Conservation (phyloP, 1,284 basidiomycete genomes). For the Paramarasmius palmivorus region DNA sequence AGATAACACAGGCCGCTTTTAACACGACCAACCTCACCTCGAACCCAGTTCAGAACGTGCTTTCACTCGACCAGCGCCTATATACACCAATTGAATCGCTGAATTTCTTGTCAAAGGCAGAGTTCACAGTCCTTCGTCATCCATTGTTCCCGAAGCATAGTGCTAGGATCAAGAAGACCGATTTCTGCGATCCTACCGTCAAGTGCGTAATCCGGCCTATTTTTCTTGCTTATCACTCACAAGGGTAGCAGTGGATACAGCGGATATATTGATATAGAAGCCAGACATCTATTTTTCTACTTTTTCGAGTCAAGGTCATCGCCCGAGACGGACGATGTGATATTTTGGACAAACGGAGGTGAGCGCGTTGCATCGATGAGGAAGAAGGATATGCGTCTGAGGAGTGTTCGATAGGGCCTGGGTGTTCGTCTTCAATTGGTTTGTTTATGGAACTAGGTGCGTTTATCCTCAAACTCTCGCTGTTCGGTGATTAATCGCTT, state of each 20-base stretch:
- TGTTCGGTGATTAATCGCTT: neutral
- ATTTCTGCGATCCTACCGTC: neutral
- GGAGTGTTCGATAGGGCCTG: slow-evolving; percentile 33
- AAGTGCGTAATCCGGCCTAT: neutral
- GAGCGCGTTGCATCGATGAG: neutral
- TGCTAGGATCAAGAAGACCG: neutral
- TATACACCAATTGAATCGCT: slow-evolving; percentile 24
- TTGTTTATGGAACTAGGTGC: slow-evolving; percentile 52
- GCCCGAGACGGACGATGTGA: slow-evolving; percentile 53
- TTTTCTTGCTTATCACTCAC: neutral
- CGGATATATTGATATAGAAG: slow-evolving; percentile 49
- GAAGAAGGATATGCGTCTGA: neutral
- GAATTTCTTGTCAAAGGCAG: neutral
- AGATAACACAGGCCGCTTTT: too few species aligned
- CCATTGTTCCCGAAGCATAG: slow-evolving; percentile 28
- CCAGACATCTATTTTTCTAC: slow-evolving; percentile 70
- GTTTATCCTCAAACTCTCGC: neutral
- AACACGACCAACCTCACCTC: too few species aligned
- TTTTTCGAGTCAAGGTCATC: slow-evolving; percentile 64
- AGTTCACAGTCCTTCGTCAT: neutral
- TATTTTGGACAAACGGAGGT: slow-evolving; percentile 57
- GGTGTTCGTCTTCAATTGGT: slow-evolving; percentile 44
- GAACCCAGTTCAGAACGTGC: neutral
- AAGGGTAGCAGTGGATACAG: slow-evolving; percentile 36
- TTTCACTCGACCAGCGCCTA: slow-evolving; percentile 33